Evolutionary conservation across 441 rosid species (phyloP), one percentile per base, ranked within the genome.

Genomic region (Macaranga tanarius): DNA sequence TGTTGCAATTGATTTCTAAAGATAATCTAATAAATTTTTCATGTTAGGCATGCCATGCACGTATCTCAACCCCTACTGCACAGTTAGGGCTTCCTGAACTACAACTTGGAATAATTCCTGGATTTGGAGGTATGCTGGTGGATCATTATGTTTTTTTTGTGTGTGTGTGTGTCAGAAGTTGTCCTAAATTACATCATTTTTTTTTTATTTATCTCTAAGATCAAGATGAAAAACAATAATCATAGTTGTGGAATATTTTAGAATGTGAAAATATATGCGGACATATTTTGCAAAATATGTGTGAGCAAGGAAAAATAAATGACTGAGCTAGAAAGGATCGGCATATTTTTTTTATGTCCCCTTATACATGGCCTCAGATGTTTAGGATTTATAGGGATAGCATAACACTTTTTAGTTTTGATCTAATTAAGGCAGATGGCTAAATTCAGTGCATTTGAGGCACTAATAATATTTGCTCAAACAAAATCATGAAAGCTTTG

Each of bases 41-140:
- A 31, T 74, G 68, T 48, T 80, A 92, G 99, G 92, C 88, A 64
- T 93, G 99, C 75, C 96, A 91, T 80, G 98, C 99, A 7, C 87
- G 99, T 47, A 86, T 95, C 73, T 89, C 96, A 51, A 80, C 98
- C 54, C 88, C 97, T 71, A 81, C 77, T 72, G 90, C 98, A 69
- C 96, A 91, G 75, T 81, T 95, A 59, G 96, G 96, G 78, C 84
- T 95, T 64, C 99, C 99, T 17, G 99, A 95, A 83, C 95, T 95
- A 77, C 98, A 90, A 65, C 98, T 95, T 25, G 99, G 98, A 65
- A 17, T 95, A 75, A 85, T 95, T 69, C 99, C 99, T 77, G 99
- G 99, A 45, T 95, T 95, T 86, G 96, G 96, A 83, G 93, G 93
- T 90, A 85, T 69, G 70, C n/a, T 20, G 8, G 56, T 22, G 19